phyloP scores from a whole-genome alignment of 345 rosid species.

The Eucalyptus pauciflora region DNA sequence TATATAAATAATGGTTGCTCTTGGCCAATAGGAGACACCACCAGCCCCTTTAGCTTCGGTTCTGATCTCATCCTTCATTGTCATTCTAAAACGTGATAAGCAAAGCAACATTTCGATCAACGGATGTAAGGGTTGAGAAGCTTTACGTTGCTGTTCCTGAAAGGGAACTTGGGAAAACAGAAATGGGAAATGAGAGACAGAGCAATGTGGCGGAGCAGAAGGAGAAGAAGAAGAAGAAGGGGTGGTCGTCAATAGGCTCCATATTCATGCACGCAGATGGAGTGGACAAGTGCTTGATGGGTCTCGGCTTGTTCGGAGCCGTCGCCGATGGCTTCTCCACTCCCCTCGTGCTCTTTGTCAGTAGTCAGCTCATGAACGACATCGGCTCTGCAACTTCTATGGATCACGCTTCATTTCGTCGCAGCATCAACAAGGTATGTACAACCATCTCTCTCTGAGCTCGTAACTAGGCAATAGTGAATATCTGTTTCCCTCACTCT shows the following conservation, averaged over 20 bases:
- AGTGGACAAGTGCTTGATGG: constrained; percentile 50
- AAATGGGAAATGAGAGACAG: not conserved
- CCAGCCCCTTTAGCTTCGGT: not conserved
- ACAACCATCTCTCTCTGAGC: not conserved
- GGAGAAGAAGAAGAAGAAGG: not conserved
- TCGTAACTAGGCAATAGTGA: not conserved
- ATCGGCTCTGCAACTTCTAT: constrained; percentile 28
- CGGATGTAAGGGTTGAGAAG: not conserved
- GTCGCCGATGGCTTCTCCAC: constrained; percentile 62
- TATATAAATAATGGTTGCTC: not conserved
- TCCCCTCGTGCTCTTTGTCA: constrained; percentile 46
- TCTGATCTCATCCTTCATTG: not conserved
- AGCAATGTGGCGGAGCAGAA: not conserved
- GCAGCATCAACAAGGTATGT: constrained; percentile 35
- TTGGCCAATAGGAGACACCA: not conserved
- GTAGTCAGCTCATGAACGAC: constrained; percentile 63
- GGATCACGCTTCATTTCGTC: constrained; percentile 16
- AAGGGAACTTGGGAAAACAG: not conserved
- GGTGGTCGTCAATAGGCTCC: constrained; percentile 23
- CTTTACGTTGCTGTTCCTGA: not conserved
- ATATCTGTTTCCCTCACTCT: not conserved
- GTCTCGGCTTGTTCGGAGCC: constrained; percentile 57
- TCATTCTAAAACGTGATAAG: not conserved
- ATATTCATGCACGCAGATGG: constrained; percentile 72
- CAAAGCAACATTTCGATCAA: not conserved